A percentile compares a stretch with the other conserved stretches of the same genome.
These are phyloP conservation scores for Ophiostoma sp. DNA, from an alignment of 2,329 filamentous ascomycete genomes.

Conservation along the genomic window DNA sequence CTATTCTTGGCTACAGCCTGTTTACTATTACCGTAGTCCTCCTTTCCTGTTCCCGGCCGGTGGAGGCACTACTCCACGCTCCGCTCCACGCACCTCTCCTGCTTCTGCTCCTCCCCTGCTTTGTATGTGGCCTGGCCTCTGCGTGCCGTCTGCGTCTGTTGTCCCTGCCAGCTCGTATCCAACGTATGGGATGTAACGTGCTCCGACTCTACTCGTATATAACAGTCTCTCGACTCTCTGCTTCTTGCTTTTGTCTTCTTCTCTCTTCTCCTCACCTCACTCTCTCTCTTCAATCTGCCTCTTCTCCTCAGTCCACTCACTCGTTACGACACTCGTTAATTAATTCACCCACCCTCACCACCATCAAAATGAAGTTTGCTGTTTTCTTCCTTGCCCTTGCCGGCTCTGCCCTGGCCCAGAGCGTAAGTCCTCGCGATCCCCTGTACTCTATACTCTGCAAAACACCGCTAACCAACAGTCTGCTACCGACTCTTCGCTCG, in stretches of 20 bases:
- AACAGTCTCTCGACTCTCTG: background rate
- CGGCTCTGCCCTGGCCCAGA: conserved; percentile 34
- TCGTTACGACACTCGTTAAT: background rate
- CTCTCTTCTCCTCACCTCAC: background rate
- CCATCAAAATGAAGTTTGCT: conserved; percentile 28
- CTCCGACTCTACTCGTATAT: background rate
- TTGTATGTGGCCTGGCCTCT: background rate
- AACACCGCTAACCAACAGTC: conserved; percentile 30
- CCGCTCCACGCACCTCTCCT: background rate
- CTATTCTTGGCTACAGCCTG: conserved; percentile 9
- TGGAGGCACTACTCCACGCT: background rate
- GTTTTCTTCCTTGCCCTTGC: conserved; percentile 28
- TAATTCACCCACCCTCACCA: background rate
- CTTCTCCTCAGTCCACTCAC: background rate
- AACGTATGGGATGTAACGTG: background rate
- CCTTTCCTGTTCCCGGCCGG: background rate
- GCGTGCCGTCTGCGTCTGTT: background rate
- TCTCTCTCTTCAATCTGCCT: background rate
- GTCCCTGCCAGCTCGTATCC: background rate
- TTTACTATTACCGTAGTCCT: background rate
- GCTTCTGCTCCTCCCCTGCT: background rate
- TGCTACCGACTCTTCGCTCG: conserved; percentile 42
- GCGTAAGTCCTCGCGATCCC: conserved; percentile 31
- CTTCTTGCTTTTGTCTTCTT: background rate
- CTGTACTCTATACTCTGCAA: background rate